These are phyloP conservation scores for Fusarium xylarioides DNA, from an alignment of 2,329 filamentous ascomycete species.

Conservation along the genomic window DNA sequence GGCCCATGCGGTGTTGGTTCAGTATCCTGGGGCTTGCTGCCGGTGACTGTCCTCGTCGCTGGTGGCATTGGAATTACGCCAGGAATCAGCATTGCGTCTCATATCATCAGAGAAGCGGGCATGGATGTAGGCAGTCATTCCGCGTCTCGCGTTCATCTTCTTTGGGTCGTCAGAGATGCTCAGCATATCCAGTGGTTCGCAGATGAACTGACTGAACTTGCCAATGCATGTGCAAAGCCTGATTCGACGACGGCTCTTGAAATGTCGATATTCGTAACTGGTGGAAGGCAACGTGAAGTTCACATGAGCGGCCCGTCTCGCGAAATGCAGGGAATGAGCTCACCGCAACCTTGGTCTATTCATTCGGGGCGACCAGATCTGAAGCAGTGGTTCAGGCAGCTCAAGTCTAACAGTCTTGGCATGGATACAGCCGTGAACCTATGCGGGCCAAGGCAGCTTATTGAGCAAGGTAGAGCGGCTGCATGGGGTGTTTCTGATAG, in stretches of 20 bases:
- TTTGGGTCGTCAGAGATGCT: neutral
- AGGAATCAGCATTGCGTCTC: neutral
- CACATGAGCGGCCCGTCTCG: neutral
- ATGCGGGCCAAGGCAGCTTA: neutral
- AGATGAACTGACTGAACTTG: neutral
- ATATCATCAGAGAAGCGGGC: neutral
- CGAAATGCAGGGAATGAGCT: neutral
- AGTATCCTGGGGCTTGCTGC: neutral
- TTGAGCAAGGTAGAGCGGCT: neutral
- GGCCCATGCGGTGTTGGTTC: neutral
- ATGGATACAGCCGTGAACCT: neutral
- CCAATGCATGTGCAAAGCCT: neutral
- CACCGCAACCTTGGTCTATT: neutral
- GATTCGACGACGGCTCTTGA: neutral
- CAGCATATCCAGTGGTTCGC: neutral
- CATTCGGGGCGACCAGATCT: neutral
- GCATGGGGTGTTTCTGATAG: neutral
- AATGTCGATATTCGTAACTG: neutral
- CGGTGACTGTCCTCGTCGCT: neutral
- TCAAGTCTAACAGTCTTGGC: neutral
- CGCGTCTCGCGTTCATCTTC: neutral
- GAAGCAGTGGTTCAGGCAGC: neutral
- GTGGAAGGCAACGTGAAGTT: accelerated
- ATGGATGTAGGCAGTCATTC: accelerated
- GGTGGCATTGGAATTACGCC: neutral